These are phyloP conservation scores for Purpureocillium takamizusanense DNA, from an alignment of 2,329 filamentous ascomycete genomes.

Conservation along the genomic window DNA sequence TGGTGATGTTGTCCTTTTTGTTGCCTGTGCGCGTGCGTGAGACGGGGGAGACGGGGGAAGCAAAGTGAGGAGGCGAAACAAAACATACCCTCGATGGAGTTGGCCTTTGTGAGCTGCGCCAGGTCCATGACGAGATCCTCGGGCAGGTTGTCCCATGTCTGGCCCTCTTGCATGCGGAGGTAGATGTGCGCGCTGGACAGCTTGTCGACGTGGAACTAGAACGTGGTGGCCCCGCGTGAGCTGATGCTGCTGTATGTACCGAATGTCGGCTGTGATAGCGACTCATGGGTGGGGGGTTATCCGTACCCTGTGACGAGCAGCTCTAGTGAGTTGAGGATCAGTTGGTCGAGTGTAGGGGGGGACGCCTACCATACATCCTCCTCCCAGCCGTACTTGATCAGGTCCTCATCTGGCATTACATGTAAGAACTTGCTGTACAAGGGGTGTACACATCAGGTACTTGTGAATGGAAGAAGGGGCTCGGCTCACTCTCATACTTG, in stretches of 20 bases:
- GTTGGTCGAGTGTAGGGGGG: background rate
- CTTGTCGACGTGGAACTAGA: constrained; percentile 92
- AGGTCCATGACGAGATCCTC: constrained; percentile 71
- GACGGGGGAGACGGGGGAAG: no score
- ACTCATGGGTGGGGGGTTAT: no score
- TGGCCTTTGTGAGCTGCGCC: constrained; percentile 96
- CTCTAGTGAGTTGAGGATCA: constrained; percentile 4
- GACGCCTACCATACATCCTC: constrained; percentile 81
- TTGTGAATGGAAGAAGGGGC: background rate
- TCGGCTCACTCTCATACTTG: constrained; percentile 84
- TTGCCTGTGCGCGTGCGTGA: no score
- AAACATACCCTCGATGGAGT: constrained; percentile 79
- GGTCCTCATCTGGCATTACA: constrained; percentile 69
- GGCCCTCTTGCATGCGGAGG: constrained; percentile 68
- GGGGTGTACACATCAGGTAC: no score
- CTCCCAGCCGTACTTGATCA: constrained; percentile 91
- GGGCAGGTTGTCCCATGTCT: constrained; percentile 78
- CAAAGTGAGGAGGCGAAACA: background rate
- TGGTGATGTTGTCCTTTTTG: constrained; percentile 94
- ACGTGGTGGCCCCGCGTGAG: background rate
- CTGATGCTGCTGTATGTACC: background rate
- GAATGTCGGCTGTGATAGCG: no score
- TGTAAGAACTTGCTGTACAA: no score
- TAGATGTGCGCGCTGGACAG: constrained; percentile 95
- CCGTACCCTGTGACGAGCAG: constrained; percentile 16